These are phyloP conservation scores for Peronospora farinosa DNA, from an alignment of 352 stramenopile genomes.

Conservation along the genomic window DNA sequence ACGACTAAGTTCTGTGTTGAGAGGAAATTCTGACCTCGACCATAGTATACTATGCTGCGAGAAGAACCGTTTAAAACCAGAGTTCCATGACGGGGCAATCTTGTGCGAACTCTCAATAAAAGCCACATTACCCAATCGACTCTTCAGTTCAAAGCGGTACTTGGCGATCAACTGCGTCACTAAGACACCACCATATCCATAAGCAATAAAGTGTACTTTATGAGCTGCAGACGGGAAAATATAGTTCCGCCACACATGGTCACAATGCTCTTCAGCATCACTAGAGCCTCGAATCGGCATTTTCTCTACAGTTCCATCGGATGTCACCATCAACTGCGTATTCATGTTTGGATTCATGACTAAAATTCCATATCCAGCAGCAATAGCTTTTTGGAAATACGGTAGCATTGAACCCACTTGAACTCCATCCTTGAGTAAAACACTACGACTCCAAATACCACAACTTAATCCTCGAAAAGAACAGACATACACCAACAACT, in stretches of 20 bases:
- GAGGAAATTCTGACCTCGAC: conserved; percentile 53
- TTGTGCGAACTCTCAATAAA: conserved; percentile 87
- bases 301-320: conserved; percentile 55
- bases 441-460: conserved; percentile 84
- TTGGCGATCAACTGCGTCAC: conserved; percentile 80
- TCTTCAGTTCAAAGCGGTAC: conserved; percentile 70
- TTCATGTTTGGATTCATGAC: conserved; percentile 91
- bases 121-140: conserved; percentile 75
- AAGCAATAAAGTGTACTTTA: conserved; percentile 87
- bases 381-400: conserved; percentile 73
- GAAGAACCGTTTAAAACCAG: conserved; percentile 74
- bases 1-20: conserved; percentile 55
- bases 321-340: conserved; percentile 66
- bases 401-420: conserved; percentile 86
- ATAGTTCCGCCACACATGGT: conserved; percentile 86
- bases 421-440: conserved; percentile 81
- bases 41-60: conserved; percentile 77
- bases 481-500: conserved; percentile 80
- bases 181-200: conserved; percentile 74
- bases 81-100: conserved; percentile 61
- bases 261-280: conserved; percentile 82
- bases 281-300: conserved; percentile 76
- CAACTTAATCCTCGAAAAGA: conserved; percentile 69
- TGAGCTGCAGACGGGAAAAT: conserved; percentile 71
- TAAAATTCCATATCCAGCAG: conserved; percentile 73